Conservation (phyloP, 495 filamentous ascomycete genomes). For the Aspergillus taichungensis region DNA sequence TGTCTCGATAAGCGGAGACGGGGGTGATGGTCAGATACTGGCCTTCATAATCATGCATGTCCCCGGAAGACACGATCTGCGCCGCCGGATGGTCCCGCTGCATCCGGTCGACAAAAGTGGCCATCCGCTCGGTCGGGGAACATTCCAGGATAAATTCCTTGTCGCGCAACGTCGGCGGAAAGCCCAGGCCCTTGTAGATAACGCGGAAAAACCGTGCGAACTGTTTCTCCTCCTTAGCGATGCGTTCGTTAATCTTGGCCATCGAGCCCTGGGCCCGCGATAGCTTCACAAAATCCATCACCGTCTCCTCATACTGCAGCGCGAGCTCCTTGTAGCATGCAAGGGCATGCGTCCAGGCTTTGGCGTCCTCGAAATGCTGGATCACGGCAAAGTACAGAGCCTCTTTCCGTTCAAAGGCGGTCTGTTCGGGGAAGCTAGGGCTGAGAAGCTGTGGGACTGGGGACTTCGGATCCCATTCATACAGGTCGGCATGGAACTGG, state of each 20-base stretch:
- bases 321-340: constrained; percentile 85
- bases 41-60: constrained; percentile 78
- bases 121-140: constrained; percentile 62
- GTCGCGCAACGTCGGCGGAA: constrained; percentile 69
- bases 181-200: constrained; percentile 83
- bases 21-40: constrained; percentile 83
- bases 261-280: constrained; percentile 83
- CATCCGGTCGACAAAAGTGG: constrained; percentile 84
- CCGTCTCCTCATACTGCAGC: constrained; percentile 74
- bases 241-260: constrained; percentile 84
- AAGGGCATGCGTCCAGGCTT: constrained; percentile 88
- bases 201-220: constrained; percentile 89
- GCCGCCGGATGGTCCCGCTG: constrained; percentile 85
- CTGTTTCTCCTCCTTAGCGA: constrained; percentile 67
- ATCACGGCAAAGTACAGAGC: constrained; percentile 89
- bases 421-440: constrained; percentile 73
- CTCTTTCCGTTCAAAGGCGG: constrained; percentile 88
- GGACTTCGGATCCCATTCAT: constrained; percentile 76
- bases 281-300: constrained; percentile 88
- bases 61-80: constrained; percentile 63
- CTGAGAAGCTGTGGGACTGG: constrained; percentile 59
- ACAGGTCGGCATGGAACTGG: constrained; percentile 83
- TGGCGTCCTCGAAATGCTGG: constrained; percentile 84
- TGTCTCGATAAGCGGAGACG: constrained; percentile 72
- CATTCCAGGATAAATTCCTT: constrained; percentile 93